Evolutionary conservation across 371 early-diverging fungal species (phyloP), one percentile per base, ranked within the genome.

Genomic region (Apophysomyces elegans): DNA sequence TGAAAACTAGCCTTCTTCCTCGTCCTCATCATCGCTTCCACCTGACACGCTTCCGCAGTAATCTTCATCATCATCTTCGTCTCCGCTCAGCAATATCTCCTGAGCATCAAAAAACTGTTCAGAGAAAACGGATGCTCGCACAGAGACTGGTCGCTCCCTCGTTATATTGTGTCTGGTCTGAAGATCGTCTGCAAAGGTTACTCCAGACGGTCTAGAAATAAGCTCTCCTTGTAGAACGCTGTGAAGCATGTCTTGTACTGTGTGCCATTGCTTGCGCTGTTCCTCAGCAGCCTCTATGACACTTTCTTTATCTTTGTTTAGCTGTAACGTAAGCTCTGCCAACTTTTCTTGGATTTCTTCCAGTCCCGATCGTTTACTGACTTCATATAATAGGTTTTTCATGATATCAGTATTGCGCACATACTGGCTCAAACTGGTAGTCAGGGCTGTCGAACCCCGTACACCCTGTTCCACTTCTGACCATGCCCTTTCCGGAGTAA

Each of bases 61-160:
- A 47, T 79, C 70, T 43, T 61, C 69, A 35, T 68, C 71, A n/a
- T 75, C 79, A 47, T 76, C 79, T 37, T 78, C 79, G 67, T 68
- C 77, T 5, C 56, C 66, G 12, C 65, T 64, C 37, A 83, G 59
- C 2, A 74, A 63, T 32, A 73, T 71, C 68, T 87, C 89, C 62
- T 88, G 81, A 36, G 90, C 90, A 69, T 91, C 91, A 69, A 71
- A 88, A 70, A 87, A 90, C 26, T 75, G 71, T 21, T 87, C 86
- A 5, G 78, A 73, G 7, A 57, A 45, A 2, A 66, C 59, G 4
- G 75, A 75, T 21, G 38, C 63, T 36, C 18, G 56, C 61, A 46
- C 64, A 56, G 41, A 58, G 56, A 16, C 39, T 45, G 43, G 46
- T 50, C 9, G 45, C 47, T 16, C 46, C 47, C 8, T 47, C 5